Percentiles rank a stretch among this genome's conserved stretches.
phyloP scores from a whole-genome alignment of 305 asterid genomes.

The Rubia balearica region DNA sequence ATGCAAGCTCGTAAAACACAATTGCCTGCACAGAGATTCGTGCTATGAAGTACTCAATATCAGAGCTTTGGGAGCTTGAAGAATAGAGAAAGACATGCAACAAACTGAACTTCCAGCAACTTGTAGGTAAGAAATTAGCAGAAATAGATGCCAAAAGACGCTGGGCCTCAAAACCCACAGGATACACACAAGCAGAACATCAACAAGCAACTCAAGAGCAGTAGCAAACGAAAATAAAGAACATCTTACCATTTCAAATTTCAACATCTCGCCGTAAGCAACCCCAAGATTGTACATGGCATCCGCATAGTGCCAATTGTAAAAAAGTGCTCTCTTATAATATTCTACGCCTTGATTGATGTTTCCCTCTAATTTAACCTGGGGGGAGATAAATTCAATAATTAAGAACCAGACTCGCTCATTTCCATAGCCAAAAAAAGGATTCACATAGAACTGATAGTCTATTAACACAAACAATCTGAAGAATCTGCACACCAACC shows the following conservation, averaged over 20 bases:
- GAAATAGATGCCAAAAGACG: neutral
- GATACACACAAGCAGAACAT: neutral
- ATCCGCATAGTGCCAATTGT: slow-evolving; percentile 99
- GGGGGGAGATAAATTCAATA: slow-evolving; percentile 26
- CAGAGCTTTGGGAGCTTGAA: neutral
- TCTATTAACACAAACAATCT: neutral
- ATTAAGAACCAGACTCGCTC: slow-evolving; percentile 11
- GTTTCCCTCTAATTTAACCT: slow-evolving; percentile 98
- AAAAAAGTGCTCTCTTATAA: slow-evolving; percentile 86
- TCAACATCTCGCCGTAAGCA: slow-evolving; percentile 99
- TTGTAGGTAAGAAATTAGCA: neutral
- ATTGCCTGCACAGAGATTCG: slow-evolving; percentile 61
- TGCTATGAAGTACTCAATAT: neutral
- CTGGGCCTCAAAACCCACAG: slow-evolving; percentile 6
- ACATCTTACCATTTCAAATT: slow-evolving; percentile 85
- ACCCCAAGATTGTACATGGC: slow-evolving; percentile 99
- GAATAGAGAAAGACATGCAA: neutral
- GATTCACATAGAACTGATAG: neutral
- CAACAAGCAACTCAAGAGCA: neutral
- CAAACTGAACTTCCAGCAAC: neutral
- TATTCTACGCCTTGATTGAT: slow-evolving; percentile 82
- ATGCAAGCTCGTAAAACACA: slow-evolving; percentile 96
- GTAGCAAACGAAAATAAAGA: neutral
- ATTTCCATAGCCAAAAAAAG: neutral
- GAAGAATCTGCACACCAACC: neutral